phyloP scores from a whole-genome alignment of 768 basidiomycete genomes.

The Mycena galericulata region DNA sequence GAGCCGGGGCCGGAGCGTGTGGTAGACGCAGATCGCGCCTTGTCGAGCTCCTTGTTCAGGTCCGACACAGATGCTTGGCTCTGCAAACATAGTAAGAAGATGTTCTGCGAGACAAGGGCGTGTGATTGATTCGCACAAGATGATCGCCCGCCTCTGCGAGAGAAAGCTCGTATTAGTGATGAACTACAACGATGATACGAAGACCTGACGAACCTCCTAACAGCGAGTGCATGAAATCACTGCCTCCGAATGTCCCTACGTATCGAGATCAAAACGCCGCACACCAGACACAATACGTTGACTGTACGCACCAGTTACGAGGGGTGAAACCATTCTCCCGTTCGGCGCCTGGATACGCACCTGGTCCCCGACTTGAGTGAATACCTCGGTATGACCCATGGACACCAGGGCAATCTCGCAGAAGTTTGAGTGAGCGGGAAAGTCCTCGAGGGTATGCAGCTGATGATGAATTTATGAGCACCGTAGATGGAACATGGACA shows the following conservation, averaged over 20 bases:
- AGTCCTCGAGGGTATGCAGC: slow-evolving; percentile 89
- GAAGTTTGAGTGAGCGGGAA: slow-evolving; percentile 90
- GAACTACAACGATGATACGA: background rate
- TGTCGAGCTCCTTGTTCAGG: slow-evolving; percentile 81
- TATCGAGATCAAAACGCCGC: background rate
- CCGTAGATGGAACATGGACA: background rate
- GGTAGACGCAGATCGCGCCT: slow-evolving; percentile 66
- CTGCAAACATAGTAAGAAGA: background rate
- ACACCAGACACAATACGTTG: background rate
- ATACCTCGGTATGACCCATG: slow-evolving; percentile 82
- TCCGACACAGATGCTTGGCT: slow-evolving; percentile 87
- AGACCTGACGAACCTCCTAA: slow-evolving; percentile 67
- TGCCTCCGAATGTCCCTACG: slow-evolving; percentile 78
- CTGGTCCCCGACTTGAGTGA: slow-evolving; percentile 88
- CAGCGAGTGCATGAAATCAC: slow-evolving; percentile 83
- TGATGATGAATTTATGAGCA: slow-evolving; percentile 38
- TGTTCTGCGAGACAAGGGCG: background rate
- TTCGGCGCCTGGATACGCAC: slow-evolving; percentile 80
- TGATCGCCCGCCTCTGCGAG: slow-evolving; percentile 47
- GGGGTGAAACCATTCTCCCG: slow-evolving; percentile 80
- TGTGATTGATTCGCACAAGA: slow-evolving; percentile 36
- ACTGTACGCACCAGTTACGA: slow-evolving; percentile 75
- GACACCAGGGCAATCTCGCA: slow-evolving; percentile 84
- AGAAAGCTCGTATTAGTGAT: slow-evolving; percentile 2
- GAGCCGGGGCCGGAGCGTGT: slow-evolving; percentile 48